Percentiles rank a stretch among this genome's conserved stretches.
Conservation (phyloP, 129 eudicot species). For the Arctium lappa region DNA sequence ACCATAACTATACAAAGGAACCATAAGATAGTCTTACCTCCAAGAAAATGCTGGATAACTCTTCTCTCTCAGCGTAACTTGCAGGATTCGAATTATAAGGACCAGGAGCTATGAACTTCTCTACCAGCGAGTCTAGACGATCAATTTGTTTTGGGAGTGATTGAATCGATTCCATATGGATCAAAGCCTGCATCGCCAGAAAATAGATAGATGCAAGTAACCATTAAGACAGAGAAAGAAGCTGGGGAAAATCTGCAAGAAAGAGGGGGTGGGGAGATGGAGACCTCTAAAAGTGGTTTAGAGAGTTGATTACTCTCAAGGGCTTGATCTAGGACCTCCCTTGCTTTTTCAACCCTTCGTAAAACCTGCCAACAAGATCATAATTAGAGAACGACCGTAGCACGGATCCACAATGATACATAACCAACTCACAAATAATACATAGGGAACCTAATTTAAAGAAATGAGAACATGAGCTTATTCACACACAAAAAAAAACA, state of each 20-base stretch:
- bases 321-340: conserved; percentile 82
- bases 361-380: conserved; percentile 43
- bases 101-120: conserved; percentile 62
- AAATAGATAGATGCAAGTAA: conserved; percentile 2
- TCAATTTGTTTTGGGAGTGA: conserved; percentile 70
- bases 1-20: background rate
- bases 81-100: conserved; percentile 60
- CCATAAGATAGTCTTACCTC: conserved; percentile 48
- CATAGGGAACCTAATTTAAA: background rate
- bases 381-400: background rate
- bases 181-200: conserved; percentile 63
- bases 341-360: conserved; percentile 80
- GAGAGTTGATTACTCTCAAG: conserved; percentile 70
- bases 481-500: background rate
- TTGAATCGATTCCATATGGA: conserved; percentile 84
- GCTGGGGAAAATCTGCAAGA: background rate
- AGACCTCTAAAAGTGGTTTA: conserved; percentile 93
- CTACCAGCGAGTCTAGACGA: conserved; percentile 72
- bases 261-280: conserved; percentile 10
- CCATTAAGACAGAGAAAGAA: background rate
- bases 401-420: background rate
- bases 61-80: conserved; percentile 76
- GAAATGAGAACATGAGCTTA: background rate
- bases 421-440: background rate
- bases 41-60: conserved; percentile 83